Base-by-base conservation (phyloP, 495 filamentous ascomycete genomes). In the Aspergillus indologenus region DNA sequence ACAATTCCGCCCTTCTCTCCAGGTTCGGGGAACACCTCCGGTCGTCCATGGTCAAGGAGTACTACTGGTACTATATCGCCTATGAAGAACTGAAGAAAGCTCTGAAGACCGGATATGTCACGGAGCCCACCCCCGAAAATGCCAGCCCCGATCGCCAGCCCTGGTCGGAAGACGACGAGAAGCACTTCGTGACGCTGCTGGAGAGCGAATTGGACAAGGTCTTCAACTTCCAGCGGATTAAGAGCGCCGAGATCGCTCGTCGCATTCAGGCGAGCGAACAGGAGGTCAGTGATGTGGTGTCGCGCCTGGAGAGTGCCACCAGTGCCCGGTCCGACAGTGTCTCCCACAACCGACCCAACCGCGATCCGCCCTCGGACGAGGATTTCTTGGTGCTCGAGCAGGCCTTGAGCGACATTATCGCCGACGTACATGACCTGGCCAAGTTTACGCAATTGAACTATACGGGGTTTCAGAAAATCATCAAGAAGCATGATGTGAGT, bases 381-480 rank as follows among this genome's bases (percentile, higher is more conserved):
- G 92, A 97, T 68, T 98, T 96, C 69, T 83, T 94, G 81, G 76
- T 94, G 65, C 81, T 99, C 45, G 95, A 99, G 75, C 90, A 96
- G 73, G 90, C 96, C 62, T 71, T 99, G 69, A 95, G 90, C 73
- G 94, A 99, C 69, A 93, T 98, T 66, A 99, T 98, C 71, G 95
- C 95, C 54, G 94, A 99, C 70, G 95, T 99, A 12, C 94, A 99
- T 68, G 94, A 99, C 71, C 78, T 99, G 65, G 95, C 95, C 66
- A 98, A 98, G 75, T 99, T 97, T 65, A 95, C 94, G 5, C 92
- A 97, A 75, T 75, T 99, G 69, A 99, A 99, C 73, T 99, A 99
- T 67, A 97, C 93, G 0, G 94, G 95, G 0, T 99, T 99, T 68
- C 95, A 97, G 79, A 99, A 99, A 79, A 99, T 99, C 65, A 96